These are phyloP conservation scores for Globisporangium parvum DNA, from an alignment of 352 stramenopile genomes.

Conservation along the genomic window DNA sequence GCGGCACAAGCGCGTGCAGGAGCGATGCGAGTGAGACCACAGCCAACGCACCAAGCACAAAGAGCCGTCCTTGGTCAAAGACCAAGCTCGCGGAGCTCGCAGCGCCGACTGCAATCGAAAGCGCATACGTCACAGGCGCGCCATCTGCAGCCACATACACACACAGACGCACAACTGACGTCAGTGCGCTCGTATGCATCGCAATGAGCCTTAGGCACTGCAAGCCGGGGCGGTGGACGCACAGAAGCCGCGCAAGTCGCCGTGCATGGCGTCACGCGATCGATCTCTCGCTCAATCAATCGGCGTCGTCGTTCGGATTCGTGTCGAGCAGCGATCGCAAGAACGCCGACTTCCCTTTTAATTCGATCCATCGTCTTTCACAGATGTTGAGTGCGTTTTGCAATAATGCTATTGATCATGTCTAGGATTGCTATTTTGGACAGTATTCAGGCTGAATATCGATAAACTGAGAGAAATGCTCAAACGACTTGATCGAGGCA, in stretches of 20 bases:
- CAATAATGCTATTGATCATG: too few relatives aligned
- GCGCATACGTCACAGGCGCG: conserved; percentile 73
- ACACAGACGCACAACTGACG: background rate
- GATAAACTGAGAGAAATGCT: too few relatives aligned
- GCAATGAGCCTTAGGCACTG: background rate
- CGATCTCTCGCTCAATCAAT: background rate
- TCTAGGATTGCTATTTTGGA: too few relatives aligned
- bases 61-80: conserved; percentile 45
- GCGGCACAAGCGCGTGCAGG: background rate
- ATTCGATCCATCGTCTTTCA: too few relatives aligned
- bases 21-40: background rate
- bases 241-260: conserved; percentile 79
- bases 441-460: too few relatives aligned
- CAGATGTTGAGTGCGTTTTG: too few relatives aligned
- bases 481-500: too few relatives aligned
- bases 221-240: conserved; percentile 52
- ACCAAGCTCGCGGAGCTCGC: conserved; percentile 62
- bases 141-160: conserved; percentile 37
- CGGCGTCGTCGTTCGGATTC: too few relatives aligned
- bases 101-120: conserved; percentile 57
- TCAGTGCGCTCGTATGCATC: background rate
- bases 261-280: conserved; percentile 39
- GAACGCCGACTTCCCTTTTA: too few relatives aligned
- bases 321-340: too few relatives aligned
- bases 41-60: conserved; percentile 29